phyloP scores from a whole-genome alignment of 116 monocot genomes.

The Zostera marina region DNA sequence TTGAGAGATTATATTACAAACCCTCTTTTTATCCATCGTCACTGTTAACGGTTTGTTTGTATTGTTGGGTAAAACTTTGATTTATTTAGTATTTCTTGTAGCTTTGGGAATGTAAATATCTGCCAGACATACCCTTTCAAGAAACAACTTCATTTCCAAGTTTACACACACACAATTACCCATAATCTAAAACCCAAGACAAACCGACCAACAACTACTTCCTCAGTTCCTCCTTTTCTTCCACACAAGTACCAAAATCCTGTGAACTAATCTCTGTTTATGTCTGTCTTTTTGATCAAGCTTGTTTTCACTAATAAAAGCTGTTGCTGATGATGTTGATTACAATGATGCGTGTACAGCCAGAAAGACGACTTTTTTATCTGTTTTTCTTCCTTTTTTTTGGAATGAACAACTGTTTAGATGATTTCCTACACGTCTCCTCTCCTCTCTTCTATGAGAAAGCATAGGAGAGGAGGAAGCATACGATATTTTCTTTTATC shows the following conservation, averaged over 20 bases:
- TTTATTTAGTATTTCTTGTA: neutral
- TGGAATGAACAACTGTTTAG: constrained; percentile 1
- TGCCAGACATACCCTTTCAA: neutral
- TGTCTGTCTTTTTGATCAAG: neutral
- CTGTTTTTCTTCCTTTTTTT: neutral
- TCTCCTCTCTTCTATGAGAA: neutral
- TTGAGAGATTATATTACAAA: no score
- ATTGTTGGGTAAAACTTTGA: no score
- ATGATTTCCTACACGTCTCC: neutral
- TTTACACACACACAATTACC: neutral
- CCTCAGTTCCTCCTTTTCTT: no score
- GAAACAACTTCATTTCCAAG: neutral
- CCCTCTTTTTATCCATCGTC: no score
- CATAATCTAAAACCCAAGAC: neutral
- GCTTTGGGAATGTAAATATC: constrained; percentile 1
- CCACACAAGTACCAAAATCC: neutral
- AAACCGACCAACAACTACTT: neutral
- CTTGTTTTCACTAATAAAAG: no score
- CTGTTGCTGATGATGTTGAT: no score
- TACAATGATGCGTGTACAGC: no score
- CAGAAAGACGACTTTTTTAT: neutral
- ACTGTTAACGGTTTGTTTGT: no score
- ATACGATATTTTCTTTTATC: neutral
- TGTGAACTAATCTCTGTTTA: neutral
- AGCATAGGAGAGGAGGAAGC: no score